These are phyloP conservation scores for Desmodesmus armatus DNA, from an alignment of 139 green algal species.

Conservation along the genomic window DNA sequence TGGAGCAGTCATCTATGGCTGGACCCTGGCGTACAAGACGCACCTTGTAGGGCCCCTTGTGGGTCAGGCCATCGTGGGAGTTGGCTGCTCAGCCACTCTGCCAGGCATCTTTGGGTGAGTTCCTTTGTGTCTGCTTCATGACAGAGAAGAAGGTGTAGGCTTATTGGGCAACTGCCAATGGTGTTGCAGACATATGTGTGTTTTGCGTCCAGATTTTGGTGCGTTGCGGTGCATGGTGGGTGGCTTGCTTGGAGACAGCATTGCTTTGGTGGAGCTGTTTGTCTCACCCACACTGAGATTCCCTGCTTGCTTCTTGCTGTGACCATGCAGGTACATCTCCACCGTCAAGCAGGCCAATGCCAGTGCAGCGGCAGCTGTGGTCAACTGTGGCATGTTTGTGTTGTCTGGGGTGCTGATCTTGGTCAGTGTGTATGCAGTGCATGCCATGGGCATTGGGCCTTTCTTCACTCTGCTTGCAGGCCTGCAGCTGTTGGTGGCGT, in stretches of 20 bases:
- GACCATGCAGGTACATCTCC: too few relatives aligned
- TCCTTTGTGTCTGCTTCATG: too few relatives aligned
- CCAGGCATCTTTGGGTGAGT: conserved; percentile 4
- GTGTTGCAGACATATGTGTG: too few relatives aligned
- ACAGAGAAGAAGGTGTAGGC: too few relatives aligned
- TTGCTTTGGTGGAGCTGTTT: not conserved
- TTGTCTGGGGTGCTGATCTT: conserved; percentile 12
- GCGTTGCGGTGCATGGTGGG: too few relatives aligned
- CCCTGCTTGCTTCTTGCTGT: not conserved
- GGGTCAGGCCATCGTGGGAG: conserved; percentile 10
- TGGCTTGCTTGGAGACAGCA: not conserved
- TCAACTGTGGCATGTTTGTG: conserved; percentile 30
- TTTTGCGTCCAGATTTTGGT: too few relatives aligned
- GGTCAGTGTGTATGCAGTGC: not conserved
- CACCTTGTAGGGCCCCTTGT: conserved; percentile 25
- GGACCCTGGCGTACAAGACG: not conserved
- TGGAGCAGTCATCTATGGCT: not conserved
- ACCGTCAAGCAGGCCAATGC: conserved; percentile 40
- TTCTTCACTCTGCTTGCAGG: conserved; percentile 31
- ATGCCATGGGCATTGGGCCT: not conserved
- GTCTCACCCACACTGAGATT: not conserved
- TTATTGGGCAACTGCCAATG: too few relatives aligned
- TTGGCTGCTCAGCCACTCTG: not conserved
- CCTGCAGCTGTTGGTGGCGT: not conserved
- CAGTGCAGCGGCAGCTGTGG: conserved; percentile 6